Evolutionary conservation across 169 alveolate genomes (phyloP).

Genomic region (Babesia microti): DNA sequence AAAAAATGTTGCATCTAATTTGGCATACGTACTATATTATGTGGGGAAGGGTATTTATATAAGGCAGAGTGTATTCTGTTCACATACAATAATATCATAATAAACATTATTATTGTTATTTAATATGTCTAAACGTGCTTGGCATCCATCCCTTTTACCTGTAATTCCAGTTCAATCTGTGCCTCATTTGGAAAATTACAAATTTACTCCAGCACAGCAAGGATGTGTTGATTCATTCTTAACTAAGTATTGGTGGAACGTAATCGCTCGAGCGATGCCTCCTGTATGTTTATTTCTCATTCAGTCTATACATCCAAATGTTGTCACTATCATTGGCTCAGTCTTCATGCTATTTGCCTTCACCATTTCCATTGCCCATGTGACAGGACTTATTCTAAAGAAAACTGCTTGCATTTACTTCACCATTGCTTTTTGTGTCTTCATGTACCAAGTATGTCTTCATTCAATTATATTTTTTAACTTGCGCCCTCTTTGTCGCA

Average conservation of each 20-base stretch:
- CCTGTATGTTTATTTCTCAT: constrained; percentile 15
- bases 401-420: constrained; percentile 24
- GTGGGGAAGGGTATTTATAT: no score
- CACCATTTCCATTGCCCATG: constrained; percentile 27
- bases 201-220: constrained; percentile 11
- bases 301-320: background rate
- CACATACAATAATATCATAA: no score
- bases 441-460: constrained; percentile 20
- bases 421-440: constrained; percentile 1
- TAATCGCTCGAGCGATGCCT: constrained; percentile 13
- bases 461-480: background rate
- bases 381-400: constrained; percentile 11
- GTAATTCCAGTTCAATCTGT: constrained; percentile 30
- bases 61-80: no score
- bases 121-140: no score
- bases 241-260: constrained; percentile 17
- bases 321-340: background rate
- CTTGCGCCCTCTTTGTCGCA: background rate
- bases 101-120: no score
- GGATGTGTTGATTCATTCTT: constrained; percentile 17
- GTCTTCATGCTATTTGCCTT: constrained; percentile 11
- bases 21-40: no score
- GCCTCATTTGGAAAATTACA: constrained; percentile 16
- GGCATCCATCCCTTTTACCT: no score
- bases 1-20: no score